These are phyloP conservation scores for Acmispon strigosus DNA, from an alignment of 306 rosid genomes.

Conservation along the genomic window DNA sequence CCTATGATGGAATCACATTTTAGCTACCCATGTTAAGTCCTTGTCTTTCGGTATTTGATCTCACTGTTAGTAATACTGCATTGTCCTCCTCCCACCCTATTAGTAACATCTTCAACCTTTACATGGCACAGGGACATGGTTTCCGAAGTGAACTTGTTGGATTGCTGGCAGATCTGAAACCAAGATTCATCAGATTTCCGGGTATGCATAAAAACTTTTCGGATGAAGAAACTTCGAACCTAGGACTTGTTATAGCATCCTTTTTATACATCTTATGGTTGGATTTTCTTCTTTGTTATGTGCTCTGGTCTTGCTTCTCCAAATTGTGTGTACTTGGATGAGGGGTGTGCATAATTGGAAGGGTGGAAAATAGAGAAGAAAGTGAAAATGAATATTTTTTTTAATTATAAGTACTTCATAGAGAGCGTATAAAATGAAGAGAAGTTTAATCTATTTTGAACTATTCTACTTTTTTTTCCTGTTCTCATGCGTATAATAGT, in stretches of 20 bases:
- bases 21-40: background rate
- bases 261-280: background rate
- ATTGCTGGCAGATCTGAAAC: conserved; percentile 57
- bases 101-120: conserved; percentile 15
- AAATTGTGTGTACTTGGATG: conserved; percentile 7
- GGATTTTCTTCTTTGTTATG: background rate
- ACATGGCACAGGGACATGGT: conserved; percentile 68
- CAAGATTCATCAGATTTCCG: conserved; percentile 83
- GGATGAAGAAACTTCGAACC: background rate
- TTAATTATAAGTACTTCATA: background rate
- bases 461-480: background rate
- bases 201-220: conserved; percentile 38
- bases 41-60: background rate
- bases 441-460: background rate
- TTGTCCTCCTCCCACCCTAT: background rate
- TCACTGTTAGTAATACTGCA: background rate
- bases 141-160: conserved; percentile 66
- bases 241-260: background rate
- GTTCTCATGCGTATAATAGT: background rate
- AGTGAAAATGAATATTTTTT: background rate
- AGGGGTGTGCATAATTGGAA: background rate
- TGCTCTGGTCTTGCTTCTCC: conserved; percentile 10
- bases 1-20: background rate
- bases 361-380: background rate
- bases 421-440: background rate